Evolutionary conservation across 768 basidiomycete genomes (phyloP), one percentile per base, ranked within the genome.

Genomic region (Lyophyllum shimeji): DNA sequence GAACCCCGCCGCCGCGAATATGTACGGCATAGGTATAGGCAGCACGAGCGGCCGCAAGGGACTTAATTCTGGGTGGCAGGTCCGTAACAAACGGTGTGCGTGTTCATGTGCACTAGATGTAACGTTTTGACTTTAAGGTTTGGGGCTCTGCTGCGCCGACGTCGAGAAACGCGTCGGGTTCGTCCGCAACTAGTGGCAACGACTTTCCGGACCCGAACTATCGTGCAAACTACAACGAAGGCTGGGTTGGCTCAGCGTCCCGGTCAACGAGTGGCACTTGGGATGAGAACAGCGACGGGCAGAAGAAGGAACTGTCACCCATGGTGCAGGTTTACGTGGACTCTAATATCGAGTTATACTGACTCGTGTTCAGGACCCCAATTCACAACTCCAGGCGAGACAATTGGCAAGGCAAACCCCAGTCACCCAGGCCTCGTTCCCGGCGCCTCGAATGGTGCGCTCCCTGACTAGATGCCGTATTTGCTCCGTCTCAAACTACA

Each of bases 51-150:
- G 76, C 13, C 72, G 84, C 53, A 84, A 85, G 64, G 68, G 71
- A 27, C 74, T 85, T 53, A 82, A 79, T 67, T 73, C 83, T 48
- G 82, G 86, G 43, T 89, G 87, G 87, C 85, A 87, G 81, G 87
- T 82, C 53, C 46, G 80, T 73, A 55, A 11, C 46, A 51, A 42
- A 33, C 45, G 42, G 18, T 21, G 7, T 56, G 53, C 24, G 13
- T 46, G 45, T 52, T 15, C 13, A 9, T 6, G 15, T 53, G 25
- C 12, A 34, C 43, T 27, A 23, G 21, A 40, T 13, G 52, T 44
- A 52, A 59, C 21, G 57, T 54, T 64, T 60, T 63, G 39, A 47
- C 55, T 56, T 60, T 59, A 63, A 87, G 86, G 83, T 86, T 52
- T 88, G 86, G 86, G 76, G 75, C 48, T 72, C 80, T 60, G 64